Conservation (phyloP, 108 stramenopile species). For the Skeletonema marinoi region DNA sequence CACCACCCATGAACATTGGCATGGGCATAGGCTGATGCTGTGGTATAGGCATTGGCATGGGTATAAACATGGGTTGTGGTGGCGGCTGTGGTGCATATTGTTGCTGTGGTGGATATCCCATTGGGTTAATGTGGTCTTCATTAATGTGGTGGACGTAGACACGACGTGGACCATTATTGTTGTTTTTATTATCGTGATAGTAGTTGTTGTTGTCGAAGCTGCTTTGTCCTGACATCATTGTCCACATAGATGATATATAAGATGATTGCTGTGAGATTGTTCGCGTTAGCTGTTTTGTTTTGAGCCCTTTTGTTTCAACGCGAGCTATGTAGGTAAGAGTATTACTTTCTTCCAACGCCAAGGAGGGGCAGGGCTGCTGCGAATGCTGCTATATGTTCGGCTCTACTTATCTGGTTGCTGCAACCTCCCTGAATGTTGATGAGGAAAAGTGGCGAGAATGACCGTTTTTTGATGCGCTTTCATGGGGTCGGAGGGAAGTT, state of each 20-base stretch:
- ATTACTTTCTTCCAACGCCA: too few species aligned
- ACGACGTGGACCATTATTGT: not conserved
- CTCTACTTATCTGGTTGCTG: too few species aligned
- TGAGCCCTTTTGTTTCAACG: too few species aligned
- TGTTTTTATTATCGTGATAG: not conserved
- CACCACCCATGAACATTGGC: not conserved
- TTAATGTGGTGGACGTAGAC: constrained; percentile 2
- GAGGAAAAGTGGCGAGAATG: too few species aligned
- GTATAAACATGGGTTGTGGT: constrained; percentile 1
- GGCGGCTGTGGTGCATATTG: not conserved
- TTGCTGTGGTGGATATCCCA: not conserved
- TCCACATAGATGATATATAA: not conserved
- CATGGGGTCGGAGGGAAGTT: too few species aligned
- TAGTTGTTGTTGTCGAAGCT: not conserved
- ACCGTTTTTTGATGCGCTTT: too few species aligned
- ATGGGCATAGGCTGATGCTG: not conserved
- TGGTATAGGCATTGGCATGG: not conserved
- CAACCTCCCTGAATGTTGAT: too few species aligned
- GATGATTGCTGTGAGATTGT: too few species aligned
- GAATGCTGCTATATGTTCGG: too few species aligned
- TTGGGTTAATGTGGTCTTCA: not conserved
- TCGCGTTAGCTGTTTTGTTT: too few species aligned
- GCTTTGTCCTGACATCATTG: not conserved
- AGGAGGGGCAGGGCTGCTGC: too few species aligned
- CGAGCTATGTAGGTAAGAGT: too few species aligned